phyloP scores from a whole-genome alignment of 768 basidiomycete genomes.

The Boletus edulis region DNA sequence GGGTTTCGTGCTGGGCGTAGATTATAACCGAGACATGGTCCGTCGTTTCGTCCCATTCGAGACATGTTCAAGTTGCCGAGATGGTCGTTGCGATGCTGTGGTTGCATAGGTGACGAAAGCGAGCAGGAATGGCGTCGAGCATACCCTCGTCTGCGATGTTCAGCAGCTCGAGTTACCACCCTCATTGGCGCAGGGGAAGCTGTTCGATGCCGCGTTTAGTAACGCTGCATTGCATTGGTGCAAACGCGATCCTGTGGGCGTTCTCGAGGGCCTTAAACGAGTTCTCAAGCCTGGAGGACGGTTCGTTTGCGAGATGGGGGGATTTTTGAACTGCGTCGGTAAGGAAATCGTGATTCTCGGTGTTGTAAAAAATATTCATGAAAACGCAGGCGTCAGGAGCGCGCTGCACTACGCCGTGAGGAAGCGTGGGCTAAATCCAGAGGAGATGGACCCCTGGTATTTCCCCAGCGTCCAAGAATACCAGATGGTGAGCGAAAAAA shows the following conservation, averaged over 20 bases:
- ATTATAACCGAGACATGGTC: conserved; percentile 74
- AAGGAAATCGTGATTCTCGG: not conserved
- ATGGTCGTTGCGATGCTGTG: not conserved
- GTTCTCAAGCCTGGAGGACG: conserved; percentile 69
- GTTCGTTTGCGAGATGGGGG: conserved; percentile 77
- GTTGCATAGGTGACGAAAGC: conserved; percentile 52
- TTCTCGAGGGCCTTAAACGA: conserved; percentile 56
- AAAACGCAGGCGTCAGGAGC: conserved; percentile 53
- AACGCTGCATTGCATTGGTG: conserved; percentile 88
- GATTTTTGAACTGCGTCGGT: conserved; percentile 72
- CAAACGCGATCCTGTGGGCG: conserved; percentile 65
- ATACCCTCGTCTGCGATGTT: conserved; percentile 53
- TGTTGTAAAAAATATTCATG: conserved; percentile 2
- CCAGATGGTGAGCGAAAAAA: conserved; percentile 38
- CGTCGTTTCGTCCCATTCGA: conserved; percentile 13
- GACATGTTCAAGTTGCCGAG: not conserved
- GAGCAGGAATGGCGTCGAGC: conserved; percentile 41
- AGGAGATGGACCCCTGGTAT: conserved; percentile 74
- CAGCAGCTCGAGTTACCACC: conserved; percentile 42
- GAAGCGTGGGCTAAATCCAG: conserved; percentile 56
- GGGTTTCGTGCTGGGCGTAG: conserved; percentile 66
- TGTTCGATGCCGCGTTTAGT: conserved; percentile 76
- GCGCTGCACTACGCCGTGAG: conserved; percentile 54
- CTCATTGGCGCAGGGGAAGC: conserved; percentile 29
- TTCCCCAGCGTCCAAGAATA: conserved; percentile 77